Conservation (phyloP, 2,329 filamentous ascomycete species). For the Aspergillus ibericus region DNA sequence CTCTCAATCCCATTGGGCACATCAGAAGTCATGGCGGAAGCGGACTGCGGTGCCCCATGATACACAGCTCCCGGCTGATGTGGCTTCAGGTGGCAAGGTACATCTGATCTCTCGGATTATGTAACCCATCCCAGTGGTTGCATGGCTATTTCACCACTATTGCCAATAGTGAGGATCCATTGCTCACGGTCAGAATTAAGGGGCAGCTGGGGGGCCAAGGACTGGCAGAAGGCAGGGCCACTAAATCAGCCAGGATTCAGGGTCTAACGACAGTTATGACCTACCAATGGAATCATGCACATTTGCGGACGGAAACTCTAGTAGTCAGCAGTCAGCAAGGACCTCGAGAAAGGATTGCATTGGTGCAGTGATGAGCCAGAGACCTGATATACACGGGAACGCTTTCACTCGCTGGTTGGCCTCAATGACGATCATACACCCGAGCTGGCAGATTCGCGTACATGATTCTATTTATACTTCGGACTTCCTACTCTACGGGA, state of each 20-base stretch:
- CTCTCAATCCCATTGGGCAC: not conserved
- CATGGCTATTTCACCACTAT: constrained; percentile 7
- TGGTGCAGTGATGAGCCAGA: not conserved
- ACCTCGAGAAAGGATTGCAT: not conserved
- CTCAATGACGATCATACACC: not conserved
- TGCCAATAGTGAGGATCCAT: constrained; percentile 10
- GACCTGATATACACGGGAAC: not conserved
- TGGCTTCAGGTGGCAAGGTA: not conserved
- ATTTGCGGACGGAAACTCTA: too few species aligned
- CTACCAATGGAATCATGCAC: not conserved
- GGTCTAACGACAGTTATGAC: not conserved
- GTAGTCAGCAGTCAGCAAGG: not conserved
- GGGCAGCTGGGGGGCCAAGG: not conserved
- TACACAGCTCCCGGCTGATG: not conserved
- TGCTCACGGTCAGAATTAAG: not conserved
- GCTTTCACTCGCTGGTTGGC: not conserved
- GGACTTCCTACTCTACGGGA: not conserved
- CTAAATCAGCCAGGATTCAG: not conserved
- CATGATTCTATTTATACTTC: not conserved
- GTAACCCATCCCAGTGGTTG: not conserved
- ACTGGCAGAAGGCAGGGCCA: not conserved
- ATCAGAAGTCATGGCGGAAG: not conserved
- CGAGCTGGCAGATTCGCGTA: not conserved
- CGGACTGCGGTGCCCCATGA: not conserved
- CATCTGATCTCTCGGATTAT: not conserved